Evolutionary conservation across 2,329 filamentous ascomycete species (phyloP).

Genomic region (Penicillium sp.): DNA sequence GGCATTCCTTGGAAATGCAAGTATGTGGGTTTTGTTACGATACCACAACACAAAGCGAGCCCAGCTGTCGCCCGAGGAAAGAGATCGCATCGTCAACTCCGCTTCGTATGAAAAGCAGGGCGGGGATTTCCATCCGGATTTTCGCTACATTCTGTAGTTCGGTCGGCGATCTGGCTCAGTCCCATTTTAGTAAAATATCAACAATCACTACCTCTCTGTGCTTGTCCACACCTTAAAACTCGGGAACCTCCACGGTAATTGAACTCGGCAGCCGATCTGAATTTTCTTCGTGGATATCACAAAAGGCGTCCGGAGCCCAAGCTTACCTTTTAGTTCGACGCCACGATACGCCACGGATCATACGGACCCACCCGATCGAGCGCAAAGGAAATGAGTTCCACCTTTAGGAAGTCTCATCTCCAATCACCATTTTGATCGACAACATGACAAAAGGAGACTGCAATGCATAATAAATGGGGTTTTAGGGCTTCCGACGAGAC

Average conservation of each 20-base stretch:
- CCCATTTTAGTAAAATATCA: not conserved
- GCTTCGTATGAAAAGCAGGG: slow-evolving; percentile 15
- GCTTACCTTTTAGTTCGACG: not conserved
- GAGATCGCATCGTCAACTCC: slow-evolving; percentile 7
- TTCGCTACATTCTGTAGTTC: slow-evolving; percentile 13
- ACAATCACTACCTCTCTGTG: not conserved
- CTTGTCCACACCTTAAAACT: too few species aligned
- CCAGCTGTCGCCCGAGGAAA: slow-evolving; percentile 9
- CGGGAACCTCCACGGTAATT: not conserved
- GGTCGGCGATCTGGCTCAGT: not conserved
- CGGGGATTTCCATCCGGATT: slow-evolving; percentile 15
- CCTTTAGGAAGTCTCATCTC: not conserved
- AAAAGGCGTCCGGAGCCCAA: not conserved
- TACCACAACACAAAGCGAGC: slow-evolving; percentile 13
- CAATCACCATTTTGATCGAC: not conserved
- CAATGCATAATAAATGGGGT: not conserved
- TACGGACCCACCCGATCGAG: not conserved
- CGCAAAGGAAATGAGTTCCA: not conserved
- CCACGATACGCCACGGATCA: not conserved
- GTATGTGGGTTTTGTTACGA: slow-evolving; percentile 9
- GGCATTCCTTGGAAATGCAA: slow-evolving; percentile 11
- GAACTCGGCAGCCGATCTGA: not conserved
- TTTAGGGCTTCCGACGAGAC: not conserved
- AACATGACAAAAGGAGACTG: not conserved
- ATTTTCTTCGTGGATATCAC: not conserved